These are phyloP conservation scores for Cryptosporidium ryanae DNA, from an alignment of 169 alveolate genomes.

Conservation along the genomic window DNA sequence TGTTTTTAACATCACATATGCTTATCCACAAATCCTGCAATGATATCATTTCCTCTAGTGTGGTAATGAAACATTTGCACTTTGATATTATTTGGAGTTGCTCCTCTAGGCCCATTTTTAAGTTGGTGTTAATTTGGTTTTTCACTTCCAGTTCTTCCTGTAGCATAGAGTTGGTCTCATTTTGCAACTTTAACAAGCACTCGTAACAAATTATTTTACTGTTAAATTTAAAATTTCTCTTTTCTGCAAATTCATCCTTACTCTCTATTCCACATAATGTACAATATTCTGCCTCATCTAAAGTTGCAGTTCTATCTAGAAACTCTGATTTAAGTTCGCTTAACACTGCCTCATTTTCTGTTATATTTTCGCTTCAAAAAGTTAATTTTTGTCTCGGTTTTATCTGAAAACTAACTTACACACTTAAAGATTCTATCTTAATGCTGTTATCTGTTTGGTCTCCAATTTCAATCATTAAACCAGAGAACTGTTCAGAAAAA, in stretches of 20 bases:
- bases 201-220: slow-evolving; percentile 14
- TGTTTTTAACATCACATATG: slow-evolving; percentile 36
- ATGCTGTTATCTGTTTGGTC: no score
- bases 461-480: no score
- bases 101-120: slow-evolving; percentile 55
- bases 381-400: no score
- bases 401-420: no score
- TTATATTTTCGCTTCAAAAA: no score
- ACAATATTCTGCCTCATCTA: neutral
- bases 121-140: slow-evolving; percentile 40
- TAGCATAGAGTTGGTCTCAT: slow-evolving; percentile 16
- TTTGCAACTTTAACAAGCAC: slow-evolving; percentile 14
- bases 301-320: no score
- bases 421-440: no score
- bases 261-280: slow-evolving; percentile 19
- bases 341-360: no score
- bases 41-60: slow-evolving; percentile 51
- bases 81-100: slow-evolving; percentile 50
- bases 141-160: slow-evolving; percentile 59
- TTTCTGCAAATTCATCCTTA: neutral
- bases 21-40: slow-evolving; percentile 53
- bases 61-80: slow-evolving; percentile 39
- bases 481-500: no score
- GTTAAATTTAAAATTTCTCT: neutral
- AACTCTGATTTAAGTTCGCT: no score